These are phyloP conservation scores for Lipomyces orientalis DNA, from an alignment of 805 yeast species.

Conservation along the genomic window DNA sequence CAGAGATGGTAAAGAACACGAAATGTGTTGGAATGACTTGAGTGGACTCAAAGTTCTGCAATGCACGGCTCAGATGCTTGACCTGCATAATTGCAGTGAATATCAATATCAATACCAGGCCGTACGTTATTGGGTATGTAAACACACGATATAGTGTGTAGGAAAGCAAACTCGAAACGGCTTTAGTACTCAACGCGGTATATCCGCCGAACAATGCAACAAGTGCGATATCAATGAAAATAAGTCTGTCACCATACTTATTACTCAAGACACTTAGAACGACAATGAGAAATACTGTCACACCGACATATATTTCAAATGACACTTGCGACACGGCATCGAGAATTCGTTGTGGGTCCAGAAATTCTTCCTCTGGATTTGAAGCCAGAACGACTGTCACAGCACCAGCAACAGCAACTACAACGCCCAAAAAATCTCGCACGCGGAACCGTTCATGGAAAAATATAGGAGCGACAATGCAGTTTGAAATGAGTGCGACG, in stretches of 20 bases:
- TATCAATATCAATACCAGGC: conserved; percentile 44
- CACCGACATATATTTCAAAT: conserved; percentile 42
- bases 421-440: conserved; percentile 50
- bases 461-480: conserved; percentile 55
- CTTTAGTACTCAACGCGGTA: conserved; percentile 55
- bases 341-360: conserved; percentile 40
- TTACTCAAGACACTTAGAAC: conserved; percentile 32
- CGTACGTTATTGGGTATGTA: conserved; percentile 45
- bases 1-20: conserved; percentile 54
- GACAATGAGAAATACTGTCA: conserved; percentile 37
- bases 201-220: conserved; percentile 55
- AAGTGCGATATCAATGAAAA: conserved; percentile 46
- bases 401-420: conserved; percentile 52
- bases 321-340: conserved; percentile 41
- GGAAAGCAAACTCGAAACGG: conserved; percentile 47
- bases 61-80: conserved; percentile 48
- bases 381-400: conserved; percentile 51
- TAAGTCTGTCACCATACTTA: conserved; percentile 32
- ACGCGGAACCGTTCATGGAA: conserved; percentile 50
- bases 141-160: conserved; percentile 38
- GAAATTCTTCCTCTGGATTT: conserved; percentile 38
- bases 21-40: conserved; percentile 59
- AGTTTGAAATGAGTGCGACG: conserved; percentile 55
- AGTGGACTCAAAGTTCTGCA: conserved; percentile 52
- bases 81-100: conserved; percentile 53